Base-by-base conservation (phyloP, 2,329 filamentous ascomycete genomes). In the Ascochyta lentis region DNA sequence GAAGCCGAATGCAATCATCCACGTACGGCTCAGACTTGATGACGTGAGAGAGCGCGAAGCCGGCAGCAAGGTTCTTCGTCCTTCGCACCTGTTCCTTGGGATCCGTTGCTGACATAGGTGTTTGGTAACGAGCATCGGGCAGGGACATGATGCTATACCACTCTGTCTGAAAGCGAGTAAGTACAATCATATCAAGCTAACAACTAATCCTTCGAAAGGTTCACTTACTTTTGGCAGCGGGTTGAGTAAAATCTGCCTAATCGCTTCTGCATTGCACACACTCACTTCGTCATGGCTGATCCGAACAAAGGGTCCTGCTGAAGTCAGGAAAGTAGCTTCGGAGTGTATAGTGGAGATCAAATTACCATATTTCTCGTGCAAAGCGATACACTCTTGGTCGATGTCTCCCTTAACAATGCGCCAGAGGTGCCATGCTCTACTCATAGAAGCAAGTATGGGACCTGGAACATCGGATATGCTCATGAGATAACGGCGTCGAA, bases 271-370 rank as follows among this genome's bases (percentile, higher is more conserved):
- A 57, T 81, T 75, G 46, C 71, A 71, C 35, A 81, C 71, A 53
- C 76, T 79, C 56, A 81, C 72, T 69, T 81, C 78, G 46, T 80
- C 75, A 24, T 74, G 68, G 6, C 71, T 68, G 29, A 81, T 79
- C 15, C 79, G 77, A 27, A 81, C 75, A 60, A 81, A 80, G 12
- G 33, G 13, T 3, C 40, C 40, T 44, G 13, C 23, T 10, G 6
- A 19, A 23, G 23, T 50, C 22, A 41, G 15, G 3, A 31, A 4
- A 23, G 4, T 29, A 4, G 4, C 26, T 3, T 26, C 12, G 5
- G 12, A 7, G 22, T 26, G 8, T 9, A 7, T 7, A 13, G 10
- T 27, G 9, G 29, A n/a, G 3, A 6, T n/a, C 15, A 12, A 35
- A 3, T 31, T 44, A 43, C 39, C 39, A 12, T 43, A 15, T 26